Evolutionary conservation across 352 stramenopile genomes (phyloP).

Genomic region (Globisporangium recalcitrans): DNA sequence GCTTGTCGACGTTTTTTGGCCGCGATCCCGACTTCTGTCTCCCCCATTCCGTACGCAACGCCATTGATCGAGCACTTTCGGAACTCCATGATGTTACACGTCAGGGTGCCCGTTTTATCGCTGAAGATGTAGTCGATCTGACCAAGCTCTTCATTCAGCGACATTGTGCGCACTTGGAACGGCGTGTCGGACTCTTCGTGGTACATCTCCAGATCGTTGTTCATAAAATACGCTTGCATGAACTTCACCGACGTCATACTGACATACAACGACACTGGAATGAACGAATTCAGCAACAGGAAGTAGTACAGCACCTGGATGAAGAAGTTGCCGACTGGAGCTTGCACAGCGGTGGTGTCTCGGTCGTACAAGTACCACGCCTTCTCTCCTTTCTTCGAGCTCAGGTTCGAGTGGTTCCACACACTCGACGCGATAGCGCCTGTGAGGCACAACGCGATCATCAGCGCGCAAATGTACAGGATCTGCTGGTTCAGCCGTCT

Average conservation of each 20-base stretch:
- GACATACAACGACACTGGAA: conserved; percentile 94
- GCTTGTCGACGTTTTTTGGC: conserved; percentile 58
- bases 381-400: conserved; percentile 18
- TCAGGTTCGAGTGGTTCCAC: conserved; percentile 68
- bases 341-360: conserved; percentile 37
- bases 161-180: conserved; percentile 89
- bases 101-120: conserved; percentile 95
- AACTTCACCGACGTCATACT: conserved; percentile 92
- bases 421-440: conserved; percentile 55
- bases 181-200: conserved; percentile 92
- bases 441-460: conserved; percentile 70
- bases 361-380: conserved; percentile 77
- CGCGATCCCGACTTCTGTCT: conserved; percentile 80
- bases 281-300: conserved; percentile 92
- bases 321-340: conserved; percentile 71
- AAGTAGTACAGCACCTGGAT: conserved; percentile 93
- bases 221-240: conserved; percentile 90
- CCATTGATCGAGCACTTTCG: conserved; percentile 94
- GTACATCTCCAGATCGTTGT: conserved; percentile 91
- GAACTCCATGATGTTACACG: conserved; percentile 97
- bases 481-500: conserved; percentile 75
- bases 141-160: conserved; percentile 91
- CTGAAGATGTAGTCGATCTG: conserved; percentile 93
- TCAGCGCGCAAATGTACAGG: conserved; percentile 77
- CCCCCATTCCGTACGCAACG: conserved; percentile 87